Evolutionary conservation across 2,329 filamentous ascomycete genomes (phyloP).

Genomic region (Ceratocystis lukuohia): DNA sequence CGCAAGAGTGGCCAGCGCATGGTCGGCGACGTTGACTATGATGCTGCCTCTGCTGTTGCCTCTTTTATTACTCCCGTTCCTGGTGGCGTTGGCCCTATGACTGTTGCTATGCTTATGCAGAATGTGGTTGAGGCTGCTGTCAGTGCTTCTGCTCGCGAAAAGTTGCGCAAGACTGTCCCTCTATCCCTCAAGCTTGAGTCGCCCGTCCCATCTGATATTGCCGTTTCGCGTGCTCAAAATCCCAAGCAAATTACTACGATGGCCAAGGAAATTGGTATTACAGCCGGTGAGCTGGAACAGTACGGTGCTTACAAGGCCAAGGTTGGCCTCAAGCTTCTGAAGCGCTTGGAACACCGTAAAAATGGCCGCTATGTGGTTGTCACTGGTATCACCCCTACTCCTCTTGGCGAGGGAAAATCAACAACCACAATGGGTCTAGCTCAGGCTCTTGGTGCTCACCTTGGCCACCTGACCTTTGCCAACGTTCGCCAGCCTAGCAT

Average conservation of each 20-base stretch:
- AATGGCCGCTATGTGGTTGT: constrained; percentile 88
- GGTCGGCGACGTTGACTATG: constrained; percentile 90
- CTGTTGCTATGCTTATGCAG: constrained; percentile 91
- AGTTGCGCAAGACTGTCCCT: constrained; percentile 63
- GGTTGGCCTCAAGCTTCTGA: constrained; percentile 68
- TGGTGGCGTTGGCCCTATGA: constrained; percentile 96
- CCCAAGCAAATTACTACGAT: constrained; percentile 85
- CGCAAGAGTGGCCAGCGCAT: constrained; percentile 88
- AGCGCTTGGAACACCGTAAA: constrained; percentile 71
- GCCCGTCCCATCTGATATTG: constrained; percentile 92
- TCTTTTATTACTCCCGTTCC: constrained; percentile 93
- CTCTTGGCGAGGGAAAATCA: constrained; percentile 93
- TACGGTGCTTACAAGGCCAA: constrained; percentile 96
- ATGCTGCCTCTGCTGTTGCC: constrained; percentile 69
- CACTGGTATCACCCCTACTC: constrained; percentile 91
- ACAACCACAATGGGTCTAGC: constrained; percentile 94
- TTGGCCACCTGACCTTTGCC: constrained; percentile 80
- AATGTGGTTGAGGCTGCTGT: constrained; percentile 85
- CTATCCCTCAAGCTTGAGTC: constrained; percentile 66
- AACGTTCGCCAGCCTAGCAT: constrained; percentile 96
- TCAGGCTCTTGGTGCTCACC: constrained; percentile 79
- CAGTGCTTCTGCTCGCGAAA: constrained; percentile 69
- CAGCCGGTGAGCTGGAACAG: constrained; percentile 77
- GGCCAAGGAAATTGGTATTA: constrained; percentile 77
- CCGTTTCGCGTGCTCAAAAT: constrained; percentile 72